Conservation (phyloP, 176 grass and related monocot genomes). For the Chrysopogon serrulatus region DNA sequence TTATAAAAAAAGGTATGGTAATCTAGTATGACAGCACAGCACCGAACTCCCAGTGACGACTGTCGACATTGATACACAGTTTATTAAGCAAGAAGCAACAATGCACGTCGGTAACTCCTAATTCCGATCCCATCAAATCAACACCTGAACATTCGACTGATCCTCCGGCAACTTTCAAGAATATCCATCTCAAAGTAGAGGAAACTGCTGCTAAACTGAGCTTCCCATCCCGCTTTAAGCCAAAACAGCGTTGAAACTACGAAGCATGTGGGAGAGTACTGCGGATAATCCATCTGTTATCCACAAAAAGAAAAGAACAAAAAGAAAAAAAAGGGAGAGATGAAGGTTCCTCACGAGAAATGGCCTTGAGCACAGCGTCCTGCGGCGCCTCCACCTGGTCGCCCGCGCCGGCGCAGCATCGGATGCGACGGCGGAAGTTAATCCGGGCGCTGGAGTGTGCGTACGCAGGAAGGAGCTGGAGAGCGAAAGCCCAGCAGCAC, state of each 20-base stretch:
- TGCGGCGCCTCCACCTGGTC: slow-evolving; percentile 57
- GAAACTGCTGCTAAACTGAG: not conserved
- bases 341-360: slow-evolving; percentile 45
- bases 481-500: slow-evolving; percentile 13
- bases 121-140: not conserved
- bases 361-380: slow-evolving; percentile 74
- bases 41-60: not conserved
- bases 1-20: not conserved
- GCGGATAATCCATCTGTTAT: not conserved
- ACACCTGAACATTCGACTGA: not conserved
- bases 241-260: not conserved
- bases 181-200: not conserved
- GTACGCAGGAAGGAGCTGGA: slow-evolving; percentile 5
- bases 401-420: slow-evolving; percentile 27
- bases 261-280: not conserved
- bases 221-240: not conserved
- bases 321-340: not conserved
- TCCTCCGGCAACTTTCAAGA: not conserved
- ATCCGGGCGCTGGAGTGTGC: not conserved
- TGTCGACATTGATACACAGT: not conserved
- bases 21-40: not conserved
- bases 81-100: not conserved
- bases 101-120: not conserved
- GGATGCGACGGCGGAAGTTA: not conserved
- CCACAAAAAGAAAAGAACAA: not conserved